Conservation (phyloP, 1,284 basidiomycete genomes). For the Anthracocystis panici-leucophaei region DNA sequence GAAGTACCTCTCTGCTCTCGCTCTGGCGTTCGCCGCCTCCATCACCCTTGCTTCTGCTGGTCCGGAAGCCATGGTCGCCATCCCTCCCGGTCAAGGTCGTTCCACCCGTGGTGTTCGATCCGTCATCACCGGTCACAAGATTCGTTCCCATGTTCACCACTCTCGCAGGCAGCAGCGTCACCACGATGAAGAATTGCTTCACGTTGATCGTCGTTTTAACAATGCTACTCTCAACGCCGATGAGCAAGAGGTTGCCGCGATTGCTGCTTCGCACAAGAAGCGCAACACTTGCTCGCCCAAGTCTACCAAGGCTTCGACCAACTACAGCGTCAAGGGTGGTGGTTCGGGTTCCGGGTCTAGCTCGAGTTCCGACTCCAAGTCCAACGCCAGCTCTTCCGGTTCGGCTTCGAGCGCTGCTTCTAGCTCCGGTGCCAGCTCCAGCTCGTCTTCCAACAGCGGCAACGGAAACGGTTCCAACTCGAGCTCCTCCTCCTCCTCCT, state of each 20-base stretch:
- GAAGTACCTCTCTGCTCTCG: slow-evolving; percentile 54
- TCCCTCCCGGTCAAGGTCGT: slow-evolving; percentile 50
- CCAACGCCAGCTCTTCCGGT: slow-evolving; percentile 9
- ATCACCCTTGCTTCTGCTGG: slow-evolving; percentile 30
- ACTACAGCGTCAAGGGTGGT: slow-evolving; percentile 26
- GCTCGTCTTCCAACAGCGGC: slow-evolving; percentile 12
- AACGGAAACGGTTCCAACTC: slow-evolving; percentile 2
- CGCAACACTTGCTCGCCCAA: slow-evolving; percentile 44
- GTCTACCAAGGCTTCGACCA: slow-evolving; percentile 20
- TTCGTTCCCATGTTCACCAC: slow-evolving; percentile 50
- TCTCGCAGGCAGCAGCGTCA: slow-evolving; percentile 35
- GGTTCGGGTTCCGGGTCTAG: slow-evolving; percentile 15
- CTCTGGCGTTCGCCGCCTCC: slow-evolving; percentile 46
- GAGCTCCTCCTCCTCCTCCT: no score
- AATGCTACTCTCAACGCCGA: slow-evolving; percentile 42
- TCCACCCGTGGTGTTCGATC: slow-evolving; percentile 45
- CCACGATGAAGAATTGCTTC: slow-evolving; percentile 20
- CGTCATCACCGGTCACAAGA: slow-evolving; percentile 58
- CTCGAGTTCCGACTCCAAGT: slow-evolving; percentile 21
- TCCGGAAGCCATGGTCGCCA: slow-evolving; percentile 27
- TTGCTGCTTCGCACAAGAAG: slow-evolving; percentile 35
- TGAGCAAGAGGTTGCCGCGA: slow-evolving; percentile 34
- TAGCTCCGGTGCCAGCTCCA: slow-evolving; percentile 18
- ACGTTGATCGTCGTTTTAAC: slow-evolving; percentile 24
- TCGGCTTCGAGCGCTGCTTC: background rate